Percentiles rank a stretch among this genome's conserved stretches.
Conservation (phyloP, 139 green algal genomes). For the Asterochloris sp. region DNA sequence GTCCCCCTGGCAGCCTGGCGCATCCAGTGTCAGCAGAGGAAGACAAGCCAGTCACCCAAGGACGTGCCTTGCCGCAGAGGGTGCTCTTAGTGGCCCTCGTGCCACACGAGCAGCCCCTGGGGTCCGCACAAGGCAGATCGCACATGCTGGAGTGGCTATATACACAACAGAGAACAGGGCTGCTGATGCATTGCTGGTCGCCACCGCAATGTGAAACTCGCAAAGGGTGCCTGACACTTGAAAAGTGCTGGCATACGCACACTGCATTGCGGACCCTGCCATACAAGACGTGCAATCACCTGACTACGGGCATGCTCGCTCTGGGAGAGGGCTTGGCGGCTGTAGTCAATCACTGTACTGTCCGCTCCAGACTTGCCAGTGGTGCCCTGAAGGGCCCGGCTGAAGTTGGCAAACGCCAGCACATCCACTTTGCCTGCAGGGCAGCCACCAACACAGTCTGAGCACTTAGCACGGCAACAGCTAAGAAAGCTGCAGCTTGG, state of each 20-base stretch:
- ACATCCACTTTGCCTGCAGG: slow-evolving; percentile 50
- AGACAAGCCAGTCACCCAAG: too few species aligned
- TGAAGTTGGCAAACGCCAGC: slow-evolving; percentile 93
- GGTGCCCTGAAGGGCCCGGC: slow-evolving; percentile 52
- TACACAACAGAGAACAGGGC: not conserved
- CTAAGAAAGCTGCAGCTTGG: too few species aligned
- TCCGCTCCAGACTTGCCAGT: slow-evolving; percentile 7
- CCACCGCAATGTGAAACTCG: not conserved
- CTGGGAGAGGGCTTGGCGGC: slow-evolving; percentile 56
- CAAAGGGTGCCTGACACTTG: not conserved
- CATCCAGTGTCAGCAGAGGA: too few species aligned
- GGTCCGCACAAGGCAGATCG: not conserved
- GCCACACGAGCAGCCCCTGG: too few species aligned
- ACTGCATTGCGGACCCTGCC: not conserved
- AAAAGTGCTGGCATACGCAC: not conserved
- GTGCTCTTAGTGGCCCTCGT: too few species aligned
- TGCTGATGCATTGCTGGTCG: not conserved
- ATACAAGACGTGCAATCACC: slow-evolving; percentile 15
- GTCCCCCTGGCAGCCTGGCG: not conserved
- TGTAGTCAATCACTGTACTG: slow-evolving; percentile 78
- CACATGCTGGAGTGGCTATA: not conserved
- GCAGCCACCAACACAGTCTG: not conserved
- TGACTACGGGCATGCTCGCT: slow-evolving; percentile 43
- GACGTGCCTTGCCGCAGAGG: too few species aligned
- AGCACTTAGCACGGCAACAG: too few species aligned